Conservation (phyloP, 805 yeast genomes). For the Zygoascus tannicola region DNA sequence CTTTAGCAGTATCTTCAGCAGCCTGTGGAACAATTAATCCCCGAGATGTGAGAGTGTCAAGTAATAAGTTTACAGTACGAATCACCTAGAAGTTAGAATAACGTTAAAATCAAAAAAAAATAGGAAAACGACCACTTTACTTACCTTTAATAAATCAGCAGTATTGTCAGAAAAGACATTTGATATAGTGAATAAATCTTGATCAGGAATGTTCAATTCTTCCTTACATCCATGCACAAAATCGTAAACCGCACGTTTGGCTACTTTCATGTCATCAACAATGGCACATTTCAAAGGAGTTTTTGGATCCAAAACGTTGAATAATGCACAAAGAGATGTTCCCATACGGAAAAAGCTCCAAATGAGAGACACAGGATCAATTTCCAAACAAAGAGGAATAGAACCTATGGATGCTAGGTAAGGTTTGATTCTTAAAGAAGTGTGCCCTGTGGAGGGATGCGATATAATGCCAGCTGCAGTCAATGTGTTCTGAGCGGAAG, state of each 20-base stretch:
- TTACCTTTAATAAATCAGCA: constrained; percentile 52
- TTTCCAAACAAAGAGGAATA: constrained; percentile 9
- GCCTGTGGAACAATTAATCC: constrained; percentile 11
- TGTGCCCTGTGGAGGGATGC: constrained; percentile 9
- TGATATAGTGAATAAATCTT: constrained; percentile 79
- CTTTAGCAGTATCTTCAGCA: not conserved
- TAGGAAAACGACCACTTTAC: not conserved
- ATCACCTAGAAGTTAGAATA: constrained; percentile 39
- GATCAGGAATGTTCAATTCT: constrained; percentile 65
- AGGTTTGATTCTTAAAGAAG: not conserved
- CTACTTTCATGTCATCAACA: constrained; percentile 71
- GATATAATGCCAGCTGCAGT: constrained; percentile 6
- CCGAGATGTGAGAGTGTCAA: constrained; percentile 34
- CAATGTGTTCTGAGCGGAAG: constrained; percentile 7
- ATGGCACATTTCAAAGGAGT: constrained; percentile 38
- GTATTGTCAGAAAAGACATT: constrained; percentile 81
- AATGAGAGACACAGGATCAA: constrained; percentile 88
- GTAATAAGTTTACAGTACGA: constrained; percentile 57
- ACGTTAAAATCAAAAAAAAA: not conserved
- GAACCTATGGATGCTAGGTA: constrained; percentile 8
- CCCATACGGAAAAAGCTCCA: constrained; percentile 89
- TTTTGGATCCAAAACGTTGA: constrained; percentile 58
- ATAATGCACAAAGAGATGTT: constrained; percentile 78
- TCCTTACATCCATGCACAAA: constrained; percentile 80
- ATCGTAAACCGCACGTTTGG: constrained; percentile 84